These are phyloP conservation scores for Zopfia rhizophila DNA, from an alignment of 2,329 filamentous ascomycete species.

Conservation along the genomic window DNA sequence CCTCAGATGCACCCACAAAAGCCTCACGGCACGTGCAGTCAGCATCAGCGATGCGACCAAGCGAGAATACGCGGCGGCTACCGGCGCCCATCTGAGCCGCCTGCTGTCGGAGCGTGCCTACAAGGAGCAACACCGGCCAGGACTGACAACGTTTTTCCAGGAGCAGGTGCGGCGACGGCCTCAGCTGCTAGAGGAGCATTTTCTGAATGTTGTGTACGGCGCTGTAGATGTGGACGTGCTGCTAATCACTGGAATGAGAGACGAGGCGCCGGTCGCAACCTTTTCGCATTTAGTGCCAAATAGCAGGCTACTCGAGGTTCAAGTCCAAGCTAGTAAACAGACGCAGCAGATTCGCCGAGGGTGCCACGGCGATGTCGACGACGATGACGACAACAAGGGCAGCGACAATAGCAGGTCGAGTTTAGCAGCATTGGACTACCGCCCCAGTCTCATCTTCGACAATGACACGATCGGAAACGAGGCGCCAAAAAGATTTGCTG, in stretches of 20 bases:
- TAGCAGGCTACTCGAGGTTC: constrained; percentile 65
- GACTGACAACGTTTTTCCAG: constrained; percentile 64
- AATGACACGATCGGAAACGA: constrained; percentile 61
- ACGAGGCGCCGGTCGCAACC: constrained; percentile 65
- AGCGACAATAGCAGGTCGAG: constrained; percentile 30
- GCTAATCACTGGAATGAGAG: constrained; percentile 72
- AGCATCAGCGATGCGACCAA: constrained; percentile 71
- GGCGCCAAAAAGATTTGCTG: constrained; percentile 54
- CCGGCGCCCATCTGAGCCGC: constrained; percentile 59
- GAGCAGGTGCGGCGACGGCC: constrained; percentile 57
- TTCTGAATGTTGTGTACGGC: constrained; percentile 57
- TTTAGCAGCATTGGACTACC: constrained; percentile 39
- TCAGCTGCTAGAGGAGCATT: constrained; percentile 62
- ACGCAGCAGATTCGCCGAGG: constrained; percentile 53
- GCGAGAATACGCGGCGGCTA: constrained; percentile 63
- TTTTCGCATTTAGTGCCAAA: constrained; percentile 66
- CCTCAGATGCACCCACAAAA: constrained; percentile 27
- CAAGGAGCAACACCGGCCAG: constrained; percentile 68
- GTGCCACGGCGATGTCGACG: constrained; percentile 21
- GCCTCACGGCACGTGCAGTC: constrained; percentile 53
- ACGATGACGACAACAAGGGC: constrained; percentile 22
- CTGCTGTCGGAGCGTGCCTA: constrained; percentile 66
- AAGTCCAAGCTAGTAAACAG: constrained; percentile 55
- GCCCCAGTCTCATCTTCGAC: constrained; percentile 61
- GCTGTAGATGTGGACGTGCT: constrained; percentile 63